phyloP scores from a whole-genome alignment of 441 rosid genomes.

The Erodium trifolium region DNA sequence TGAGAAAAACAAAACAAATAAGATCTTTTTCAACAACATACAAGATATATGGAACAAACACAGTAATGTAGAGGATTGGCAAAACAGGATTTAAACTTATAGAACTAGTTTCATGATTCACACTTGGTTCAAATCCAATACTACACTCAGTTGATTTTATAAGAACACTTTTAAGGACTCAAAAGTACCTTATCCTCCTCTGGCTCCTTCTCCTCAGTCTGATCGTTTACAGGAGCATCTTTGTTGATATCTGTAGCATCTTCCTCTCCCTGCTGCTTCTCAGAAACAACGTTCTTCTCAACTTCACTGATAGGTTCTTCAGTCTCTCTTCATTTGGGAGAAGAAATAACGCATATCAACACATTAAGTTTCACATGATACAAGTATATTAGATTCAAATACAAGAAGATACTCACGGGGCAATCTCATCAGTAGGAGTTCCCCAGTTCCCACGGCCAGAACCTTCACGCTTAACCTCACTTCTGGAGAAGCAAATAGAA shows the following conservation, averaged over 20 bases:
- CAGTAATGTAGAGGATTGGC: too few species aligned
- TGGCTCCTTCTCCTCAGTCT: slow-evolving; percentile 52
- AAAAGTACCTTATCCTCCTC: slow-evolving; percentile 48
- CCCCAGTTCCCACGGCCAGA: slow-evolving; percentile 96
- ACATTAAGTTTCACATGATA: background rate
- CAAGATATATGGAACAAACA: too few species aligned
- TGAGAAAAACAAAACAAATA: too few species aligned
- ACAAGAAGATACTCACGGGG: slow-evolving; percentile 42
- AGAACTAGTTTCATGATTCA: too few species aligned
- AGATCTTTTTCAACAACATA: too few species aligned
- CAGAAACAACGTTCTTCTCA: slow-evolving; percentile 46
- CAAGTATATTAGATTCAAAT: background rate
- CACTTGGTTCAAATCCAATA: too few species aligned
- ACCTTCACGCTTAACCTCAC: slow-evolving; percentile 74
- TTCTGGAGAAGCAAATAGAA: slow-evolving; percentile 27
- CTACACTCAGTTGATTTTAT: too few species aligned
- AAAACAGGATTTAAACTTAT: too few species aligned
- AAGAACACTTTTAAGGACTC: too few species aligned
- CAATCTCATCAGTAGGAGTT: slow-evolving; percentile 52
- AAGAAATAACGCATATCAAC: background rate
- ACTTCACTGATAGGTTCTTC: slow-evolving; percentile 50
- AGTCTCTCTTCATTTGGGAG: slow-evolving; percentile 37
- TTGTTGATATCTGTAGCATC: slow-evolving; percentile 49
- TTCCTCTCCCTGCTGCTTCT: slow-evolving; percentile 59
- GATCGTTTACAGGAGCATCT: slow-evolving; percentile 37